These are phyloP conservation scores for Escallonia herrerae DNA, from an alignment of 129 eudicot genomes.

Conservation along the genomic window DNA sequence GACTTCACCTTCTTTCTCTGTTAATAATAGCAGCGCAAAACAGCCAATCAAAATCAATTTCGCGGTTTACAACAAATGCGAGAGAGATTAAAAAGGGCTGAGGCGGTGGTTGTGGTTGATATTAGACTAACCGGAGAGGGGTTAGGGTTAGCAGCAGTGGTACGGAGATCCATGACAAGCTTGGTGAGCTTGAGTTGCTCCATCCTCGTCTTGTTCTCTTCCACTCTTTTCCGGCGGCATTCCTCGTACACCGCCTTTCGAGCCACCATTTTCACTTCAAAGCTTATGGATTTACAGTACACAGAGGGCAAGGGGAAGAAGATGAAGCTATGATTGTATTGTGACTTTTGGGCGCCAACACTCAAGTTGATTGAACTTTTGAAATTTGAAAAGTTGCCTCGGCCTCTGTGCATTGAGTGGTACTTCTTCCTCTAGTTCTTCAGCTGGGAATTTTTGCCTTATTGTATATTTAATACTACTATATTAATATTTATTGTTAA, in stretches of 20 bases:
- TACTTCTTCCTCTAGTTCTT: no score
- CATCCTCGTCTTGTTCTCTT: constrained; percentile 75
- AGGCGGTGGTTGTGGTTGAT: not conserved
- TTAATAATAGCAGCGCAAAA: not conserved
- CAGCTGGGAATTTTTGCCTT: no score
- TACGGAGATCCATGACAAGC: constrained; percentile 41
- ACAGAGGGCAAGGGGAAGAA: no score
- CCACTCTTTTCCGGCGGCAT: constrained; percentile 39
- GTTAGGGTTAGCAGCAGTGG: constrained; percentile 22
- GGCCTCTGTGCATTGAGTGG: no score
- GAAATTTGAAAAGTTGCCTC: no score
- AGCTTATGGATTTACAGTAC: no score
- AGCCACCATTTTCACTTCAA: constrained; percentile 35
- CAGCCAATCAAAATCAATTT: not conserved
- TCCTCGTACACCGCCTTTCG: constrained; percentile 44
- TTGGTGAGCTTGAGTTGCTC: constrained; percentile 58
- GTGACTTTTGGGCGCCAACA: no score
- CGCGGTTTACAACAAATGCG: no score
- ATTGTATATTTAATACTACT: no score
- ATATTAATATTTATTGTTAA: no score
- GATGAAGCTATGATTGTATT: no score
- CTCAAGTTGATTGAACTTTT: no score
- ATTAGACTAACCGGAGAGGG: constrained; percentile 32
- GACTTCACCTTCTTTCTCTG: constrained; percentile 62
- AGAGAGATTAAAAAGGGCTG: not conserved